Evolutionary conservation across 2,329 filamentous ascomycete genomes (phyloP).

Genomic region (Diaporthe aspalathi): DNA sequence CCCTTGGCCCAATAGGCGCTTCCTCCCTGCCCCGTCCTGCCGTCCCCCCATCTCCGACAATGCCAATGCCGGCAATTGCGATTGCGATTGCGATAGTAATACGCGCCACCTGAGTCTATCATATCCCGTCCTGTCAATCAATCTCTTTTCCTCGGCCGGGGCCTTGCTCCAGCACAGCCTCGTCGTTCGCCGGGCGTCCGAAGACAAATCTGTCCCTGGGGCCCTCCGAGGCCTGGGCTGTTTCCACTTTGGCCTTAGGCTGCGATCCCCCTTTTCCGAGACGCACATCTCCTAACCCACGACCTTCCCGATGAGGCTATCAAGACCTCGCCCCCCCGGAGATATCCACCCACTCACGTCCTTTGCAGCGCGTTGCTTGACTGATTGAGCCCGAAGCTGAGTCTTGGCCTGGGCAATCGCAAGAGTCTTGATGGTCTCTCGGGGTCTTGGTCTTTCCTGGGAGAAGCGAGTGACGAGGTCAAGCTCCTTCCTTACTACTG

Average conservation of each 20-base stretch:
- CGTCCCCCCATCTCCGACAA: conserved; percentile 3
- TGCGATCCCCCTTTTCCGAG: conserved; percentile 35
- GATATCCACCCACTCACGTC: conserved; percentile 13
- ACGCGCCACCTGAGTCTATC: neutral
- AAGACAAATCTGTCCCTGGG: conserved; percentile 9
- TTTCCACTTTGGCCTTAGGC: conserved; percentile 33
- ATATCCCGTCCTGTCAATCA: neutral
- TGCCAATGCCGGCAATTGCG: conserved; percentile 20
- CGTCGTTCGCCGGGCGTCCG: neutral
- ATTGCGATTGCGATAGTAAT: conserved; percentile 12
- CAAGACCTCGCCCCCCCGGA: conserved; percentile 30
- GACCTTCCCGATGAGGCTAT: conserved; percentile 37
- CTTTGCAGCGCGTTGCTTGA: neutral
- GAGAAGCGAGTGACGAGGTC: neutral
- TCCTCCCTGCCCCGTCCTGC: neutral
- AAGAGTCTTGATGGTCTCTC: neutral
- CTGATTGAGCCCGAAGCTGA: neutral
- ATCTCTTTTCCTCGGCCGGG: neutral
- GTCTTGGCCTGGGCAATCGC: neutral
- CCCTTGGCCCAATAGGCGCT: conserved; percentile 12
- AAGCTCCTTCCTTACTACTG: neutral
- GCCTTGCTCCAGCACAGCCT: neutral
- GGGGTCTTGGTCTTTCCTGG: neutral
- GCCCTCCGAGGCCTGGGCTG: conserved; percentile 26
- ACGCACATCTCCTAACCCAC: conserved; percentile 19